Conservation (phyloP, 768 basidiomycete species). For the Ramaria rubella region DNA sequence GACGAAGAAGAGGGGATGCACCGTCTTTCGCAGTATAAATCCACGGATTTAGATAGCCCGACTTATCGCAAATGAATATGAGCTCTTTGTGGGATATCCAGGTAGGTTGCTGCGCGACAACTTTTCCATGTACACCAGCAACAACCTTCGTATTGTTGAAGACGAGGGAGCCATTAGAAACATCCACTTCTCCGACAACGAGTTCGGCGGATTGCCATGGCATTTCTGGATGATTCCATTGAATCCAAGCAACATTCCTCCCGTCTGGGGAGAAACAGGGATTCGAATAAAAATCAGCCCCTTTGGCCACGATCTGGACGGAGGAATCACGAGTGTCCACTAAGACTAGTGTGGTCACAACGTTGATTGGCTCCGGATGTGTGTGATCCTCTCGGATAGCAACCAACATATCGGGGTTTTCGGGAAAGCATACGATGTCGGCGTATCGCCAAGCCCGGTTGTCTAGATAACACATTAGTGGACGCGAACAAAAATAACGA, state of each 20-base stretch:
- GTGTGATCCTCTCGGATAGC: conserved; percentile 71
- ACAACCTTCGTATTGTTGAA: conserved; percentile 38
- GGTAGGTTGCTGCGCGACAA: conserved; percentile 50
- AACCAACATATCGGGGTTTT: conserved; percentile 46
- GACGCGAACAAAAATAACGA: neutral
- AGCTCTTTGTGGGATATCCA: conserved; percentile 54
- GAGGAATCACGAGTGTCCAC: conserved; percentile 43
- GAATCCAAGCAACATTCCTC: conserved; percentile 48
- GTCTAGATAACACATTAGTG: conserved; percentile 24
- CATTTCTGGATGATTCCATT: conserved; percentile 67
- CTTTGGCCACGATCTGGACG: conserved; percentile 41
- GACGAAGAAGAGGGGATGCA: neutral
- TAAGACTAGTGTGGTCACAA: conserved; percentile 50
- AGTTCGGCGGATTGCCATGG: conserved; percentile 64
- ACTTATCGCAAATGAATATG: conserved; percentile 57
- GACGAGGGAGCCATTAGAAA: conserved; percentile 18
- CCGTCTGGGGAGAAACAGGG: conserved; percentile 59
- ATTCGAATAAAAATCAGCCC: conserved; percentile 64
- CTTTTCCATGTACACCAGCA: conserved; percentile 43
- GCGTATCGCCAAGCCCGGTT: conserved; percentile 54
- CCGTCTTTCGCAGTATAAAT: neutral
- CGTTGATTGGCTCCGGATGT: conserved; percentile 37
- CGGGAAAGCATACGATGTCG: conserved; percentile 53
- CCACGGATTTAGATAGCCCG: conserved; percentile 62
- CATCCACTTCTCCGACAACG: conserved; percentile 37